Conservation (phyloP, 2,329 filamentous ascomycete genomes). For the Myriosclerotinia scirpicola region DNA sequence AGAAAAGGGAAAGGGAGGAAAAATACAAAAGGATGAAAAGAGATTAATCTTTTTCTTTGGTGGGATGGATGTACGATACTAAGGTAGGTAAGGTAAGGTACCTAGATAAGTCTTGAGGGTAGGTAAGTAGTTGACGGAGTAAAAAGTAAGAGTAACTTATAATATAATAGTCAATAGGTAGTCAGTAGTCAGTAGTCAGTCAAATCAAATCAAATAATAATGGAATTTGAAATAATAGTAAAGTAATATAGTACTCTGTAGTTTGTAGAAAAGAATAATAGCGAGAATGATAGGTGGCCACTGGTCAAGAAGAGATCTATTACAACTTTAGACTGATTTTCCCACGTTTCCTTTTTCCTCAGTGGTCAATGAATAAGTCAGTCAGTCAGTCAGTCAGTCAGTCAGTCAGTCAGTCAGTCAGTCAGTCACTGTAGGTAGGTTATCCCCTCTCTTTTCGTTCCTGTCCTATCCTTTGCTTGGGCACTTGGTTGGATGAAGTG, state of each 20-base stretch:
- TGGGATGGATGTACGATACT: constrained; percentile 1
- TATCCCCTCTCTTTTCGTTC: not conserved
- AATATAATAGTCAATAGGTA: not conserved
- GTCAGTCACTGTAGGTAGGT: no score
- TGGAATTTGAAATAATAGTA: no score
- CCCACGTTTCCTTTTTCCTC: not conserved
- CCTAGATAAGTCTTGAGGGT: no score
- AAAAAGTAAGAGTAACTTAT: no score
- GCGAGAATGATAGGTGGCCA: not conserved
- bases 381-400: no score
- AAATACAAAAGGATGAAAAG: constrained; percentile 6
- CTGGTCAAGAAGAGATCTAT: constrained; percentile 4
- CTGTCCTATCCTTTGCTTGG: not conserved
- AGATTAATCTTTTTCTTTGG: not conserved
- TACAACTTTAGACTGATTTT: not conserved
- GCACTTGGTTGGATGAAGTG: not conserved
- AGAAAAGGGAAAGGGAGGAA: not conserved
- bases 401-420: no score
- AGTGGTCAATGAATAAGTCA: not conserved
- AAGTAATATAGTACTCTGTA: not conserved
- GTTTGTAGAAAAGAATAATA: not conserved
- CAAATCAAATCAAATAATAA: no score
- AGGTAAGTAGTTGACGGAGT: not conserved
- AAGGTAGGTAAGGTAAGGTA: not conserved
- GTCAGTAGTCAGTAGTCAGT: not conserved